Conservation (phyloP, 1,139 yeast species). For the Hyphopichia buzzinii region DNA sequence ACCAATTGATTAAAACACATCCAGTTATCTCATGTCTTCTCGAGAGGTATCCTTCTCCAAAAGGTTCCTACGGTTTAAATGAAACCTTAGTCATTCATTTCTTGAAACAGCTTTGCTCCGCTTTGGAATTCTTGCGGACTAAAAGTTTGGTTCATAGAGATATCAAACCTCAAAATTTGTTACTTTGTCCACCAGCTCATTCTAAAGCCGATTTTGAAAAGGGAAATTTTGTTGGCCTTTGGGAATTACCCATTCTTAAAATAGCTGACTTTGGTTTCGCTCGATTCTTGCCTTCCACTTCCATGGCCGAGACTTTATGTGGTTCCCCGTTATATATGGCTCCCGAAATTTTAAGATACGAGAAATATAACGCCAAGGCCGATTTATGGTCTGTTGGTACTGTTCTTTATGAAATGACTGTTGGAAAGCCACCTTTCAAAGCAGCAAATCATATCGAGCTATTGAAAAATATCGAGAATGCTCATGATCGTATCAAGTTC, state of each 20-base stretch:
- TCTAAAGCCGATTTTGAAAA: constrained; percentile 57
- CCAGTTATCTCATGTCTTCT: constrained; percentile 78
- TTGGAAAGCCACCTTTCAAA: constrained; percentile 91
- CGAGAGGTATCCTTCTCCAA: constrained; percentile 81
- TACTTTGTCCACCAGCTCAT: constrained; percentile 73
- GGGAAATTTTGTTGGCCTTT: constrained; percentile 66
- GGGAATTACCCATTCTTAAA: constrained; percentile 87
- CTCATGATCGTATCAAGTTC: constrained; percentile 73
- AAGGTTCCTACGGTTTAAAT: constrained; percentile 74
- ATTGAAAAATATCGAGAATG: constrained; percentile 76
- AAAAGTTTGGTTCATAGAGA: constrained; percentile 90
- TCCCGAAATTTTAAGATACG: constrained; percentile 91
- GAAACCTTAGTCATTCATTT: constrained; percentile 78
- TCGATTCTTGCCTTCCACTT: constrained; percentile 83
- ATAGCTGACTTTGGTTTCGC: constrained; percentile 99
- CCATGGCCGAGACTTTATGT: constrained; percentile 94
- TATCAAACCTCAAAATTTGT: constrained; percentile 88
- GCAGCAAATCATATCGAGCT: constrained; percentile 92
- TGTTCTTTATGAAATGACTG: constrained; percentile 89
- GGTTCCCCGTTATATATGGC: constrained; percentile 98
- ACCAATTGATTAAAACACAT: constrained; percentile 68
- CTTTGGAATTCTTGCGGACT: constrained; percentile 74
- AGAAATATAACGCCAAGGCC: constrained; percentile 94
- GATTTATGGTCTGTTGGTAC: constrained; percentile 99
- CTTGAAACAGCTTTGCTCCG: constrained; percentile 80